These are phyloP conservation scores for Podospora sp. DNA, from an alignment of 495 filamentous ascomycete genomes.

Conservation along the genomic window DNA sequence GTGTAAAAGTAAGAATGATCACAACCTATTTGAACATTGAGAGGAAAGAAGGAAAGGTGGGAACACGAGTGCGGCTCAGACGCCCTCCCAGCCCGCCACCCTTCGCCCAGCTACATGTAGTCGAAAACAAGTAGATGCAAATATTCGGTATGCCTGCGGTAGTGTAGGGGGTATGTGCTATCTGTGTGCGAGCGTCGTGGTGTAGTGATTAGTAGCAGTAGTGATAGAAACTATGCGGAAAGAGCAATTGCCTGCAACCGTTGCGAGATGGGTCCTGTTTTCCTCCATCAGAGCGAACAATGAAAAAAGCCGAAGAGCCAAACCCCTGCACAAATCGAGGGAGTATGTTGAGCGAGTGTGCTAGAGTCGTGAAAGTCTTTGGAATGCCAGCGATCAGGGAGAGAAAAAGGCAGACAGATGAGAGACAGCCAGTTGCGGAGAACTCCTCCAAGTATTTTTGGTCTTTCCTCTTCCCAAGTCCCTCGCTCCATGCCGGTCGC, in stretches of 20 bases:
- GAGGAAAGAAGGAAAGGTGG: neutral
- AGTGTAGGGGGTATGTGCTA: too few relatives aligned
- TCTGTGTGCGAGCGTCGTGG: neutral
- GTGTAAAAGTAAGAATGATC: slow-evolving; percentile 1
- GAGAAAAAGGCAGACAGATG: neutral
- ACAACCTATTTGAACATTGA: neutral
- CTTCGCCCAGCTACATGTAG: neutral
- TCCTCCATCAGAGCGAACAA: slow-evolving; percentile 3
- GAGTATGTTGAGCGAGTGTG: neutral
- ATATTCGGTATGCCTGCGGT: neutral
- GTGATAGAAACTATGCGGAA: slow-evolving; percentile 7
- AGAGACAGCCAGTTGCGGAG: slow-evolving; percentile 9
- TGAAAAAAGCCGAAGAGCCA: neutral
- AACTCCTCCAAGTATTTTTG: neutral
- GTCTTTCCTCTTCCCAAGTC: slow-evolving; percentile 14
- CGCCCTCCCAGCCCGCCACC: neutral
- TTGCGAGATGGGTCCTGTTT: slow-evolving; percentile 5
- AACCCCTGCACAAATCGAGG: neutral
- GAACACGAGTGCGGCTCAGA: neutral
- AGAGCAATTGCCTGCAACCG: slow-evolving; percentile 3
- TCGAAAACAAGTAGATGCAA: neutral
- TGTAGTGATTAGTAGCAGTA: slow-evolving; percentile 5
- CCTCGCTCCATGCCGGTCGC: slow-evolving; percentile 35
- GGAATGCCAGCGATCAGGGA: neutral
- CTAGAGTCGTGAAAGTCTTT: neutral